Evolutionary conservation across 371 early-diverging fungal genomes (phyloP).

Genomic region (Actinomucor elegans): DNA sequence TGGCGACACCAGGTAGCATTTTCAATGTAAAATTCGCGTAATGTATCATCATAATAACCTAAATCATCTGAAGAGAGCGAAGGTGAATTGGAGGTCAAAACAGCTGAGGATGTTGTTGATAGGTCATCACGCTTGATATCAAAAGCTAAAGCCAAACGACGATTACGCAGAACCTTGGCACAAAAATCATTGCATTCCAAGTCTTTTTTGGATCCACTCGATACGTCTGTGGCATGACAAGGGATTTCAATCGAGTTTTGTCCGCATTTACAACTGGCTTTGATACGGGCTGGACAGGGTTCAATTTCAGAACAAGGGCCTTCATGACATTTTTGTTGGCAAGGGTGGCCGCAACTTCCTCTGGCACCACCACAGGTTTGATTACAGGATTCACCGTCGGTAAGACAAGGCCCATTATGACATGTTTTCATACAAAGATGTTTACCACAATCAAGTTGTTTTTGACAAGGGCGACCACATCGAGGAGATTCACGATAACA

Average conservation of each 20-base stretch:
- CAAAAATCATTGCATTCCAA: slow-evolving; percentile 74
- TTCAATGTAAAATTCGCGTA: slow-evolving; percentile 59
- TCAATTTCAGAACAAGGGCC: slow-evolving; percentile 62
- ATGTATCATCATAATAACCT: slow-evolving; percentile 59
- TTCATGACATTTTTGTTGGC: slow-evolving; percentile 65
- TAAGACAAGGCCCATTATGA: slow-evolving; percentile 68
- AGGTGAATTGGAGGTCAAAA: background rate
- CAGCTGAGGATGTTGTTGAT: background rate
- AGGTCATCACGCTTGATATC: slow-evolving; percentile 51
- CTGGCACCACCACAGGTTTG: slow-evolving; percentile 66
- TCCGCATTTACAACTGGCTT: slow-evolving; percentile 74
- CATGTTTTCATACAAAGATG: slow-evolving; percentile 76
- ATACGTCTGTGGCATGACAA: slow-evolving; percentile 60
- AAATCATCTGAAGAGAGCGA: slow-evolving; percentile 33
- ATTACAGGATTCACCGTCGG: slow-evolving; percentile 49
- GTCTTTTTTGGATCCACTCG: slow-evolving; percentile 40
- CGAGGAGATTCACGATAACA: slow-evolving; percentile 70
- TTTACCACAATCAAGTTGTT: slow-evolving; percentile 62
- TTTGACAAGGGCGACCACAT: slow-evolving; percentile 72
- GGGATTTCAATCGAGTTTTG: slow-evolving; percentile 52
- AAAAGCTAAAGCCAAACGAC: slow-evolving; percentile 68
- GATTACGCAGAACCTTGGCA: slow-evolving; percentile 71
- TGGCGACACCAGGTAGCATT: slow-evolving; percentile 62
- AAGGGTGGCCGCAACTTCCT: slow-evolving; percentile 71
- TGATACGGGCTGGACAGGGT: slow-evolving; percentile 55